These are phyloP conservation scores for Thymus quinquecostatus DNA, from an alignment of 257 asterid species.

Conservation along the genomic window DNA sequence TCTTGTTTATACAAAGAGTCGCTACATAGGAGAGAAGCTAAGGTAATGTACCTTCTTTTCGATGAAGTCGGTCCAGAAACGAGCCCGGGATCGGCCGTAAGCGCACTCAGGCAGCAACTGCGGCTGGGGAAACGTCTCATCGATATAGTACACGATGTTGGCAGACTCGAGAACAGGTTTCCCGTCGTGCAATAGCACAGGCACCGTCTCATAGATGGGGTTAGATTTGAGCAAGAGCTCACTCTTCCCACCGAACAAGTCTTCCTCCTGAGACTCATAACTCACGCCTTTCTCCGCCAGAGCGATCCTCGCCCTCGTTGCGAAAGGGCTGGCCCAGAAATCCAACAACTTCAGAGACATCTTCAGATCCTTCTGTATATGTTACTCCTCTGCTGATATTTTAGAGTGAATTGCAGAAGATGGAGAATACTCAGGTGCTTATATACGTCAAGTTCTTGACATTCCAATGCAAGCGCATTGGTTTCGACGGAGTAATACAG, in stretches of 20 bases:
- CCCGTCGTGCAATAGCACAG: slow-evolving; percentile 67
- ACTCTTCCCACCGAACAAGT: slow-evolving; percentile 63
- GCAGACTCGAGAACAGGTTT: slow-evolving; percentile 73
- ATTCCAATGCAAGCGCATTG: slow-evolving; percentile 34
- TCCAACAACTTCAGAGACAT: slow-evolving; percentile 66
- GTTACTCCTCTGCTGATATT: background rate
- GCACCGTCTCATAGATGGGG: slow-evolving; percentile 72
- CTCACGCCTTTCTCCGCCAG: slow-evolving; percentile 65
- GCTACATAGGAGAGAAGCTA: background rate
- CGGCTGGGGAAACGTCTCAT: slow-evolving; percentile 58
- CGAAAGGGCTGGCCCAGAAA: slow-evolving; percentile 70
- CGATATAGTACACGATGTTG: slow-evolving; percentile 69
- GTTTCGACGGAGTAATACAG: slow-evolving; percentile 17
- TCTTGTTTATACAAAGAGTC: background rate
- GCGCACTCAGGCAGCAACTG: slow-evolving; percentile 56
- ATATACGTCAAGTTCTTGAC: slow-evolving; percentile 22
- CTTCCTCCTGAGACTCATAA: slow-evolving; percentile 52
- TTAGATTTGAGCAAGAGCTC: slow-evolving; percentile 63
- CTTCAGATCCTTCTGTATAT: background rate
- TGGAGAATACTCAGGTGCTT: background rate
- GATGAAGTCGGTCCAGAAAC: slow-evolving; percentile 84
- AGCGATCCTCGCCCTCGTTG: slow-evolving; percentile 54
- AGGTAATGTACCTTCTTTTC: slow-evolving; percentile 62
- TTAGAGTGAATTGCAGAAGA: background rate
- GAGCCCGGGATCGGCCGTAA: slow-evolving; percentile 62